Conservation (phyloP, 768 basidiomycete species). For the Polyporus arcularius region DNA sequence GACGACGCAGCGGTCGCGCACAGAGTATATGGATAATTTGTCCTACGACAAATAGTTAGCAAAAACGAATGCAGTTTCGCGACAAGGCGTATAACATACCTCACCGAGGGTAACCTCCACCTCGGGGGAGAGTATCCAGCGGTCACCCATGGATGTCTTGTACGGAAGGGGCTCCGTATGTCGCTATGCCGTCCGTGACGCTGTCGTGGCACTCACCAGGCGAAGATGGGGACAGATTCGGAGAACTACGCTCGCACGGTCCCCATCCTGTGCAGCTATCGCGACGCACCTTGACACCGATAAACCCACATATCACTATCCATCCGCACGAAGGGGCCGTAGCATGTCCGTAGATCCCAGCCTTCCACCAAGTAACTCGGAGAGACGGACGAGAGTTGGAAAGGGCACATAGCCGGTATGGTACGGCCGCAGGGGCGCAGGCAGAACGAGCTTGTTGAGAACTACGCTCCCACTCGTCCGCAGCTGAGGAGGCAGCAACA, state of each 20-base stretch:
- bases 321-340: not conserved
- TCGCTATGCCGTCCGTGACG: not conserved
- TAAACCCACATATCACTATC: not conserved
- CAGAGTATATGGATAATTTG: too few species aligned
- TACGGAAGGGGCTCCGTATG: not conserved
- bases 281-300: slow-evolving; percentile 5
- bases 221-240: slow-evolving; percentile 25
- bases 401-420: not conserved
- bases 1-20: not conserved
- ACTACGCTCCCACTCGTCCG: slow-evolving; percentile 47
- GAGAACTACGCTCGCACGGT: slow-evolving; percentile 38
- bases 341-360: not conserved
- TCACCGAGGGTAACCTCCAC: too few species aligned
- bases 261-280: slow-evolving; percentile 1
- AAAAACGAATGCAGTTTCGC: too few species aligned
- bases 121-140: too few species aligned
- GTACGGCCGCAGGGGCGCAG: not conserved
- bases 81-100: too few species aligned
- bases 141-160: too few species aligned
- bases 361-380: too few species aligned
- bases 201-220: not conserved
- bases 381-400: too few species aligned
- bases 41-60: too few species aligned
- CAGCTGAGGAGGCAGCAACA: not conserved
- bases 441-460: slow-evolving; percentile 42